A percentile compares a stretch with the other conserved stretches of the same genome.
Conservation (phyloP, 1,284 basidiomycete genomes). For the Stereum hirsutum region DNA sequence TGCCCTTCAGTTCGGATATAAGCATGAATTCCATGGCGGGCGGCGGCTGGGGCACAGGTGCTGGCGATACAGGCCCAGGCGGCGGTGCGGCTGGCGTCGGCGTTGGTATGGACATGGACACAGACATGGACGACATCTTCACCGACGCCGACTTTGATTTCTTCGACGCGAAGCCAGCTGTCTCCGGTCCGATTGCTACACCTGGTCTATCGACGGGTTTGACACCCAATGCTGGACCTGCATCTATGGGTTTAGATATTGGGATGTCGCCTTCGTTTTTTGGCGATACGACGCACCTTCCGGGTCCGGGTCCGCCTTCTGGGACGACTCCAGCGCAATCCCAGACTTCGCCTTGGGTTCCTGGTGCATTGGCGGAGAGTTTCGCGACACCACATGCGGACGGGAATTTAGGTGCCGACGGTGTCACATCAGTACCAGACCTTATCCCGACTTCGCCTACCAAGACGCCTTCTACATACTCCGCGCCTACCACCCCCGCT, state of each 20-base stretch:
- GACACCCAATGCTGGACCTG: slow-evolving; percentile 14
- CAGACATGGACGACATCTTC: slow-evolving; percentile 50
- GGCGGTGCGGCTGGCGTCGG: slow-evolving; percentile 25
- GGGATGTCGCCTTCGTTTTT: slow-evolving; percentile 21
- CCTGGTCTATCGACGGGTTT: slow-evolving; percentile 11
- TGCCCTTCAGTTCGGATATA: slow-evolving; percentile 36
- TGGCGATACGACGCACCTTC: slow-evolving; percentile 16
- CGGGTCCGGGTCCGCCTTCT: slow-evolving; percentile 19
- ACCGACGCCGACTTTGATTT: slow-evolving; percentile 77
- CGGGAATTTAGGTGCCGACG: background rate
- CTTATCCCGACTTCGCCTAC: slow-evolving; percentile 31
- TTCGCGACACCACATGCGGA: slow-evolving; percentile 22
- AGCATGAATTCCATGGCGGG: slow-evolving; percentile 23
- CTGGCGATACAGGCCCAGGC: slow-evolving; percentile 19
- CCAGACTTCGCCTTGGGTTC: slow-evolving; percentile 20
- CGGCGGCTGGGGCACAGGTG: slow-evolving; percentile 15
- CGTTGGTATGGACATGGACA: slow-evolving; percentile 13
- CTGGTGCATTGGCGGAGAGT: slow-evolving; percentile 16
- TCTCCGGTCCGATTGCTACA: slow-evolving; percentile 6
- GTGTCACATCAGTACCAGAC: slow-evolving; percentile 17
- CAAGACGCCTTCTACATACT: slow-evolving; percentile 26
- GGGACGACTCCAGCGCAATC: slow-evolving; percentile 13
- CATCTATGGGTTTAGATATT: slow-evolving; percentile 20
- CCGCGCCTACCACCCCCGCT: slow-evolving; percentile 43
- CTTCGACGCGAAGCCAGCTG: slow-evolving; percentile 37